Conservation (phyloP, 306 rosid species). For the Lathyrus sativus region DNA sequence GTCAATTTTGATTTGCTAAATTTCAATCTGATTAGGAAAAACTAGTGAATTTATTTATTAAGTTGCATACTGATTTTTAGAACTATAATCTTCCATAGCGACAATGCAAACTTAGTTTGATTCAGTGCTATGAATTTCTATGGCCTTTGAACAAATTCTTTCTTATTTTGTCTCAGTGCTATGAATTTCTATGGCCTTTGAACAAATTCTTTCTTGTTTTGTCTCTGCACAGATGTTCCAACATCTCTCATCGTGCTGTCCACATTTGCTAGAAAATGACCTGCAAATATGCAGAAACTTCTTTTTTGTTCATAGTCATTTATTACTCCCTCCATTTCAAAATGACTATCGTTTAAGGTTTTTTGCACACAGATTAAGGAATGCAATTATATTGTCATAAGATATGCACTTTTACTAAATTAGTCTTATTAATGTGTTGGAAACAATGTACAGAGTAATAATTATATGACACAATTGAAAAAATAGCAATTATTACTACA, state of each 20-base stretch:
- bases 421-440: no score
- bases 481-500: no score
- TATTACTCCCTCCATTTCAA: not conserved
- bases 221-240: not conserved
- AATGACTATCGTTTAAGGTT: no score
- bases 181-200: not conserved
- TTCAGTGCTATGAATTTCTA: not conserved
- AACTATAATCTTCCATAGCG: not conserved
- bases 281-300: not conserved
- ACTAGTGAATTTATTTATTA: not conserved
- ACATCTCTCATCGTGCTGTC: not conserved
- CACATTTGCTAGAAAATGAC: not conserved
- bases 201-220: not conserved
- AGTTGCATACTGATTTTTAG: not conserved
- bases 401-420: no score
- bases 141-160: not conserved
- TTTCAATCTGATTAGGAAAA: slow-evolving; percentile 5
- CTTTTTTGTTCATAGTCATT: not conserved
- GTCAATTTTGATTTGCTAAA: slow-evolving; percentile 6
- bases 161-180: slow-evolving; percentile 3
- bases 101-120: slow-evolving; percentile 4
- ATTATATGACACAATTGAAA: no score
- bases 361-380: no score
- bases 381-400: no score
- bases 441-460: no score